Conservation (phyloP, 345 rosid genomes). For the Eucalyptus shirleyi region DNA sequence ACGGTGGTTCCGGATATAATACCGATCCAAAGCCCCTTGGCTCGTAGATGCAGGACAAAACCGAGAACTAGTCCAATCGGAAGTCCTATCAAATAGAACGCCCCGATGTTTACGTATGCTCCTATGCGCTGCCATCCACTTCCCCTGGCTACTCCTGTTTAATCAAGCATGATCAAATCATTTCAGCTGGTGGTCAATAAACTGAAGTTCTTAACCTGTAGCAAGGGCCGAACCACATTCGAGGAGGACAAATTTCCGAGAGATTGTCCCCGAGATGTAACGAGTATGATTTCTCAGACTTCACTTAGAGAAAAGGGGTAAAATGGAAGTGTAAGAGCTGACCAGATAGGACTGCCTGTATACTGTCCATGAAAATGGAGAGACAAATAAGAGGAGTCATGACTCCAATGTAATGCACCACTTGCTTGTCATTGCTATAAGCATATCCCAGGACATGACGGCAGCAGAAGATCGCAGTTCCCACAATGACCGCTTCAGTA, state of each 20-base stretch:
- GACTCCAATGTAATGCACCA: conserved; percentile 10
- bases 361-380: conserved; percentile 19
- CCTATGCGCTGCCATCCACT: conserved; percentile 29
- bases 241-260: background rate
- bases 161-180: background rate
- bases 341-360: conserved; percentile 34
- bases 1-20: conserved; percentile 13
- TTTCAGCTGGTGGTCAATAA: background rate
- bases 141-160: conserved; percentile 24
- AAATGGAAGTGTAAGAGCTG: background rate
- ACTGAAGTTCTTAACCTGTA: background rate
- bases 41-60: conserved; percentile 8
- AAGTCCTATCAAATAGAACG: conserved; percentile 22
- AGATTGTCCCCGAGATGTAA: background rate
- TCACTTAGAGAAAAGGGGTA: background rate
- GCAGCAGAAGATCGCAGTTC: conserved; percentile 8
- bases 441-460: conserved; percentile 19
- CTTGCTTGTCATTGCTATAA: conserved; percentile 18
- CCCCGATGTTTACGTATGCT: conserved; percentile 13
- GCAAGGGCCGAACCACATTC: background rate
- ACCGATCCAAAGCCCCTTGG: conserved; percentile 32
- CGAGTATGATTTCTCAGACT: background rate
- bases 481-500: conserved; percentile 4
- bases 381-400: conserved; percentile 28
- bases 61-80: conserved; percentile 8